phyloP scores from a whole-genome alignment of 345 rosid genomes.

The Schrenkiella parvula region DNA sequence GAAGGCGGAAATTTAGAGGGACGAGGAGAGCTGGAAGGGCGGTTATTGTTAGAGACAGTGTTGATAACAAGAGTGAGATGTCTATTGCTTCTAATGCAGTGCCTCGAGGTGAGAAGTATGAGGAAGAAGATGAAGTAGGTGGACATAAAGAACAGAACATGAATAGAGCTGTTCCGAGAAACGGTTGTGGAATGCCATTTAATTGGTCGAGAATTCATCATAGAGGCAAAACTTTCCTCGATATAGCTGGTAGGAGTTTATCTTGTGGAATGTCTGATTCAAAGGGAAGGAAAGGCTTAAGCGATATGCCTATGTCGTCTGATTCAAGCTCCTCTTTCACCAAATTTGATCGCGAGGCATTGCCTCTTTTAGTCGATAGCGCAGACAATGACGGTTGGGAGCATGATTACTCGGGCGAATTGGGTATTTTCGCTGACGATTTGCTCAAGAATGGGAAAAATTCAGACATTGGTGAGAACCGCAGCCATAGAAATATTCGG shows the following conservation, averaged over 20 bases:
- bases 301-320: constrained; percentile 56
- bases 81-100: constrained; percentile 78
- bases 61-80: constrained; percentile 57
- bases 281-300: constrained; percentile 51
- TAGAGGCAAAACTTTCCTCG: constrained; percentile 73
- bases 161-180: constrained; percentile 54
- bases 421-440: constrained; percentile 81
- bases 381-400: constrained; percentile 65
- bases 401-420: constrained; percentile 92
- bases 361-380: constrained; percentile 73
- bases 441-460: constrained; percentile 63
- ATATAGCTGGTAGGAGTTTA: constrained; percentile 91
- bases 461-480: constrained; percentile 54
- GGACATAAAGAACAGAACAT: constrained; percentile 44
- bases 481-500: constrained; percentile 31
- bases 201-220: constrained; percentile 98
- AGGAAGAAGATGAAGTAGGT: constrained; percentile 49
- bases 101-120: constrained; percentile 43
- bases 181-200: constrained; percentile 94
- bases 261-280: constrained; percentile 89
- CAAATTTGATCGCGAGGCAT: constrained; percentile 50
- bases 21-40: constrained; percentile 46
- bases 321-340: constrained; percentile 55
- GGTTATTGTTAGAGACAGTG: constrained; percentile 40
- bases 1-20: constrained; percentile 64